A percentile compares a stretch with the other conserved stretches of the same genome.
These are phyloP conservation scores for Thalia dealbata DNA, from an alignment of 176 grass and related monocot species.

Conservation along the genomic window DNA sequence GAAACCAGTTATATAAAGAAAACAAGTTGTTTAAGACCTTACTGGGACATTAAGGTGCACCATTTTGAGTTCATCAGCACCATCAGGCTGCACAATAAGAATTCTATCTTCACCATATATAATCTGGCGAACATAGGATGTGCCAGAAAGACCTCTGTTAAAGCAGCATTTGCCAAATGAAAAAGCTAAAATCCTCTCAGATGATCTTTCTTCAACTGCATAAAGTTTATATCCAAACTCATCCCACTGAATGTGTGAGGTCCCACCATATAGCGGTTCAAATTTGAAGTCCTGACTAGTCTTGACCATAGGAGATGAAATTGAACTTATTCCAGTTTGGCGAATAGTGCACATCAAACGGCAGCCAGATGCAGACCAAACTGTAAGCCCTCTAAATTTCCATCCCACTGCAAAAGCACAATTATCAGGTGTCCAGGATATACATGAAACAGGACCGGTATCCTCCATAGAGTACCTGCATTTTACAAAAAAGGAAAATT, in stretches of 20 bases:
- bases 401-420: constrained; percentile 95
- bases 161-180: constrained; percentile 90
- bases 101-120: constrained; percentile 83
- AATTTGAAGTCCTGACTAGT: constrained; percentile 46
- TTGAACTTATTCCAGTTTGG: constrained; percentile 64
- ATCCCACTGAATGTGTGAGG: constrained; percentile 91
- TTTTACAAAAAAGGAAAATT: neutral
- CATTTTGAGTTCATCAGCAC: constrained; percentile 87
- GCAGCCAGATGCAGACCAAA: constrained; percentile 95
- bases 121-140: constrained; percentile 75
- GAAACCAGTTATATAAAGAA: constrained; percentile 23
- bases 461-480: constrained; percentile 95
- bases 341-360: constrained; percentile 95
- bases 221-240: constrained; percentile 87
- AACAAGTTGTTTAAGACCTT: constrained; percentile 29
- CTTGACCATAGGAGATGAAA: constrained; percentile 71
- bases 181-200: constrained; percentile 77
- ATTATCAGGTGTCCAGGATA: constrained; percentile 95
- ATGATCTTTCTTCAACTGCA: constrained; percentile 79
- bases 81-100: constrained; percentile 70
- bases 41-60: constrained; percentile 95
- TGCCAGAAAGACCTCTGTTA: constrained; percentile 74
- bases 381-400: constrained; percentile 90
- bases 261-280: constrained; percentile 81
- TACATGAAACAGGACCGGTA: constrained; percentile 86